A percentile compares a stretch with the other conserved stretches of the same genome.
phyloP scores from a whole-genome alignment of 1,284 basidiomycete genomes.

The Cryptococcus maquisensis region DNA sequence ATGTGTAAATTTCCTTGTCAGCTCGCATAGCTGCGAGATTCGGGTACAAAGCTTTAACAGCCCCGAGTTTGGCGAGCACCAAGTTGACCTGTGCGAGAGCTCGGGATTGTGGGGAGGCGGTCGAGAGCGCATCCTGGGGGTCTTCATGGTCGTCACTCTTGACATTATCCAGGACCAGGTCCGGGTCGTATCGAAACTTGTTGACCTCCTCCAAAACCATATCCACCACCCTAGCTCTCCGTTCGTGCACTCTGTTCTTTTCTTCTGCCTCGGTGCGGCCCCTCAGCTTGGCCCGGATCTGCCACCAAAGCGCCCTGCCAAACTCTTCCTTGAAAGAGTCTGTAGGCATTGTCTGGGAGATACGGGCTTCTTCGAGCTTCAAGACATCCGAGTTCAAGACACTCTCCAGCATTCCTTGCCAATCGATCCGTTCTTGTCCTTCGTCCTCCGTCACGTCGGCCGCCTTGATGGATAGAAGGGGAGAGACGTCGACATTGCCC shows the following conservation, averaged over 20 bases:
- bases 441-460: constrained; percentile 48
- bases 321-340: constrained; percentile 62
- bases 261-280: constrained; percentile 79
- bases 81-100: constrained; percentile 69
- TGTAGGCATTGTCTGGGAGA: constrained; percentile 65
- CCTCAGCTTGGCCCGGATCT: constrained; percentile 79
- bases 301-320: constrained; percentile 76
- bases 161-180: constrained; percentile 1
- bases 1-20: constrained; percentile 69
- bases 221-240: constrained; percentile 73
- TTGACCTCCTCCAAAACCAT: constrained; percentile 77
- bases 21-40: constrained; percentile 70
- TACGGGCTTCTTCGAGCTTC: constrained; percentile 85
- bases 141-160: constrained; percentile 8
- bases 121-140: constrained; percentile 22
- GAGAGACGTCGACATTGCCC: neutral
- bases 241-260: constrained; percentile 72
- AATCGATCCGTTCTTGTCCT: constrained; percentile 79
- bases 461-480: neutral
- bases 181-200: constrained; percentile 56
- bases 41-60: constrained; percentile 83
- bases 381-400: constrained; percentile 89
- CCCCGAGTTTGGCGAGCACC: constrained; percentile 73
- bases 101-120: constrained; percentile 46
- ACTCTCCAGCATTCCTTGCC: constrained; percentile 90